Conservation (phyloP, 2,329 filamentous ascomycete genomes). For the Metarhizium rileyi region DNA sequence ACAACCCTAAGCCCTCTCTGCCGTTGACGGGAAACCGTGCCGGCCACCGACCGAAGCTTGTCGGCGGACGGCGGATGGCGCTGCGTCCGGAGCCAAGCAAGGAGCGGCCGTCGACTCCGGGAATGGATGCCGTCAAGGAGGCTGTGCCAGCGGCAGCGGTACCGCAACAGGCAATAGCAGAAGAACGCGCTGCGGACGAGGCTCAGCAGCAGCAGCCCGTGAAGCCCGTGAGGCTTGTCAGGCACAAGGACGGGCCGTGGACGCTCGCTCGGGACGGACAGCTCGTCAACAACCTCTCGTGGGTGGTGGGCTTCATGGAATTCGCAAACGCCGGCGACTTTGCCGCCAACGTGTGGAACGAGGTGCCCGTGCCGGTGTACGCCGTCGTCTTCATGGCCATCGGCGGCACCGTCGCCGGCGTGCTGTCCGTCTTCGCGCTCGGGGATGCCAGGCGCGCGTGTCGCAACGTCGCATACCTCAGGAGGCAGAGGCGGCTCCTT, state of each 20-base stretch:
- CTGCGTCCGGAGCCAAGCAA: constrained; percentile 1
- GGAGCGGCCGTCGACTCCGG: constrained; percentile 1
- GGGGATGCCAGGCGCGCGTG: constrained; percentile 33
- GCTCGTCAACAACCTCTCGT: constrained; percentile 20
- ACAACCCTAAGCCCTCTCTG: too few relatives aligned
- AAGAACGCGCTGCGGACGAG: too few relatives aligned
- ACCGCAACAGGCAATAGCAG: neutral
- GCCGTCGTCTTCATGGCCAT: constrained; percentile 42
- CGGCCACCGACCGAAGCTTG: too few relatives aligned
- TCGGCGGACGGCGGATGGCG: neutral
- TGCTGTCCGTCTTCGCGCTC: constrained; percentile 35
- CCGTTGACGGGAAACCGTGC: neutral
- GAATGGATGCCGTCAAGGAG: constrained; percentile 2
- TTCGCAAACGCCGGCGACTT: constrained; percentile 47
- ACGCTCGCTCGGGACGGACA: constrained; percentile 10
- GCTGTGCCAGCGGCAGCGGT: constrained; percentile 1
- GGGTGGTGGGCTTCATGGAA: constrained; percentile 39
- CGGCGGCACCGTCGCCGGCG: constrained; percentile 36
- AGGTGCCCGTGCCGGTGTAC: constrained; percentile 36
- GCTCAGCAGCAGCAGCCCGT: neutral
- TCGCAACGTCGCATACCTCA: constrained; percentile 35
- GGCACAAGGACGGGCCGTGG: constrained; percentile 2
- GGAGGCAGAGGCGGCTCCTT: constrained; percentile 28
- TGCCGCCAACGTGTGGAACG: constrained; percentile 48
- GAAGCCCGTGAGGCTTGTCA: constrained; percentile 10